Conservation (phyloP, 768 basidiomycete species). For the Tephrocybe sp. region DNA sequence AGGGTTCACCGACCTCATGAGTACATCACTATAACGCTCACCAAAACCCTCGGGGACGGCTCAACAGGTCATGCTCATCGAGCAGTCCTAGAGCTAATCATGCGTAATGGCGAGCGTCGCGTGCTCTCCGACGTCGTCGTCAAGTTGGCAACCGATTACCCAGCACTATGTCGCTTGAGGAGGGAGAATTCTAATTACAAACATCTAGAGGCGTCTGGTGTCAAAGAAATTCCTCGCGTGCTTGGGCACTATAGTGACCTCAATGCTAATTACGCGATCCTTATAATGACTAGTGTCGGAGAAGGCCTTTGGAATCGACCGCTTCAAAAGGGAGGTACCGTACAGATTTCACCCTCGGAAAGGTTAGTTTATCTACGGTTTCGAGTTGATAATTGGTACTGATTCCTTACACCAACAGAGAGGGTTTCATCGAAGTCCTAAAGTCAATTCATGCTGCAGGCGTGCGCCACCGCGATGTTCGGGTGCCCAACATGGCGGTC, state of each 20-base stretch:
- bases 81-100: slow-evolving; percentile 8
- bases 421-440: slow-evolving; percentile 14
- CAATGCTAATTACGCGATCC: slow-evolving; percentile 7
- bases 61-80: slow-evolving; percentile 15
- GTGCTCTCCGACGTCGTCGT: slow-evolving; percentile 8
- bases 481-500: slow-evolving; percentile 22
- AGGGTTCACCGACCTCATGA: background rate
- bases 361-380: background rate
- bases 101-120: background rate
- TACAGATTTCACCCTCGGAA: slow-evolving; percentile 2
- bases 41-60: slow-evolving; percentile 8
- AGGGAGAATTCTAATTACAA: slow-evolving; percentile 19
- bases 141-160: slow-evolving; percentile 10
- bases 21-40: slow-evolving; percentile 9
- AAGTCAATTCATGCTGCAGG: slow-evolving; percentile 23
- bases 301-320: slow-evolving; percentile 3
- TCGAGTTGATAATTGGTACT: background rate
- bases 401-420: slow-evolving; percentile 8
- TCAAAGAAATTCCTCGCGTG: slow-evolving; percentile 12
- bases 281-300: slow-evolving; percentile 20
- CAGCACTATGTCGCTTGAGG: slow-evolving; percentile 6
- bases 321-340: background rate
- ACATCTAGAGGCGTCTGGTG: slow-evolving; percentile 8
- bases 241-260: slow-evolving; percentile 18
- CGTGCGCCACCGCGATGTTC: slow-evolving; percentile 25